Base-by-base conservation (phyloP, 2,329 filamentous ascomycete genomes). In the Beauveria bassiana region DNA sequence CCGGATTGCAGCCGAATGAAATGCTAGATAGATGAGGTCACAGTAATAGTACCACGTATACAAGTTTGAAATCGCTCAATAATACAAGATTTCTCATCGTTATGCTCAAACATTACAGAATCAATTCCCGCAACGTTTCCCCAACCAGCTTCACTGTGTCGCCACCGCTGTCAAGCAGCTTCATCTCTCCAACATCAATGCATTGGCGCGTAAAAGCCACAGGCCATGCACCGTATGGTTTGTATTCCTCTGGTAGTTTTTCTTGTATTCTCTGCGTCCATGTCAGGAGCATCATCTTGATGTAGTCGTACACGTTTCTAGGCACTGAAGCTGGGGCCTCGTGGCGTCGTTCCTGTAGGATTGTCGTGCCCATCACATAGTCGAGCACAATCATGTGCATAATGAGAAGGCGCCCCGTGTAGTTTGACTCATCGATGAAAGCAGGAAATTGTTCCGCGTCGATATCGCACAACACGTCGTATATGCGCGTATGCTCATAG, bases 211-310 rank as follows among this genome's bases (percentile, higher is more conserved):
- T 63, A 52, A 71, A 71, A 1, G 49, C 61, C 28, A 70, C 47
- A 10, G 70, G 70, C 71, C 74, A 76, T 10, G 70, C 62, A 0
- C 75, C 67, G 59, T 77, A 74, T 16, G 64, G 52, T 1, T 64
- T 66, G 58, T 75, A 73, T 40, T 72, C 62, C 1, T 42, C 61
- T 9, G 70, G 72, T 42, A 75, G 67, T 1, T 70, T 66, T 5
- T 68, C 64, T 9, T 72, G 70, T 12, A 78, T 73, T 31, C 67
- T 64, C 46, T 74, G 69, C 0, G 71, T 68, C 77, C 78, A 80
- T 14, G 74, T 67, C 45, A 75, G 67, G 3, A 71, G 72, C 63
- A 71, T 70, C 24, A 63, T 64, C 26, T 69, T 69, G 45, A 68
- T 64, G 20, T 63, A 65, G 20, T 67, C 63, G 14, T 65, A 63